Percentiles rank a stretch among this genome's conserved stretches.
Evolutionary conservation across 768 basidiomycete genomes (phyloP).

Genomic region (Dacryopinax primogenitus): DNA sequence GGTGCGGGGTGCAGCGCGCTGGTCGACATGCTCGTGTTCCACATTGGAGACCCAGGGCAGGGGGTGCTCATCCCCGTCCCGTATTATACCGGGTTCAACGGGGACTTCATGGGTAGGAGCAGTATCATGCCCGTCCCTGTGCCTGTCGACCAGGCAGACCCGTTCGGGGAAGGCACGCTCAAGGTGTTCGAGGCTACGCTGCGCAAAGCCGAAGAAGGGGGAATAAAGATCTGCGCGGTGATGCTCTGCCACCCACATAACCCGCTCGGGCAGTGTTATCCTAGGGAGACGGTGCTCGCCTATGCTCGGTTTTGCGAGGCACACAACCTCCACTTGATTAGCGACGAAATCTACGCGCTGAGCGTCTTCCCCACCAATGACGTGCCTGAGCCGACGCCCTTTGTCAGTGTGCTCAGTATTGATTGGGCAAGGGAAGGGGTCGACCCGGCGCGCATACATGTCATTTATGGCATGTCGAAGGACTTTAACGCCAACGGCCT

Average conservation of each 20-base stretch:
- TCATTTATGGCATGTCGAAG: conserved; percentile 18
- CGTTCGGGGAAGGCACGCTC: background rate
- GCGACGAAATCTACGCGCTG: conserved; percentile 9
- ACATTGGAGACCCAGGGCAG: background rate
- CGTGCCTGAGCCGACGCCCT: background rate
- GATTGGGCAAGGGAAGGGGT: background rate
- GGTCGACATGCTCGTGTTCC: conserved; percentile 2
- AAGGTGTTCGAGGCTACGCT: background rate
- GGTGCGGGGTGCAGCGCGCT: conserved; percentile 4
- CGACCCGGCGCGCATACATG: background rate
- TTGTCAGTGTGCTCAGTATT: background rate
- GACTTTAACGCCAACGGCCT: conserved; percentile 22
- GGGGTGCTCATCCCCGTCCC: background rate
- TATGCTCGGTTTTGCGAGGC: background rate
- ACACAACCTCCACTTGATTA: background rate
- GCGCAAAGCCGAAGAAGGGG: background rate
- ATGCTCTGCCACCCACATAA: conserved; percentile 11
- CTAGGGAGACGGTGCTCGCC: background rate
- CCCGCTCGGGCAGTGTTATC: conserved; percentile 3
- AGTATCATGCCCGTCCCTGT: background rate
- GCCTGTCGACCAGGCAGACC: background rate
- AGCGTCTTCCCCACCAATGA: background rate
- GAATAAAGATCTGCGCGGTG: background rate
- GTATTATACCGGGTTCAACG: background rate
- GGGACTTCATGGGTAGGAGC: background rate